Evolutionary conservation across 1,284 basidiomycete species (phyloP).

Genomic region (Marasmius sp.): DNA sequence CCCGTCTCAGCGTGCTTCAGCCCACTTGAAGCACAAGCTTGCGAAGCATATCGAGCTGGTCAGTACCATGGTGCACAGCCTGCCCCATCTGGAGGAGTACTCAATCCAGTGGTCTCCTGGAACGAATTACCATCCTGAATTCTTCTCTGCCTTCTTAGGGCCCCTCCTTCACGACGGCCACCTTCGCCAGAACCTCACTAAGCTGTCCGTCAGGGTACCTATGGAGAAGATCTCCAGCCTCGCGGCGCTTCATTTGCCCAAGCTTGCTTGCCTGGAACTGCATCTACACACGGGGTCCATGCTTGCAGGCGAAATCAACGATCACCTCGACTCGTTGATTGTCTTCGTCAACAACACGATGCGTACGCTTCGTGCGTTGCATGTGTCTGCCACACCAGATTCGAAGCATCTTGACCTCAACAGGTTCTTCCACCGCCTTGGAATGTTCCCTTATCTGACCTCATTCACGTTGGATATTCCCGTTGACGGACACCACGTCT

Average conservation of each 20-base stretch:
- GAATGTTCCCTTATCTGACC: slow-evolving; percentile 34
- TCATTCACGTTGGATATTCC: slow-evolving; percentile 39
- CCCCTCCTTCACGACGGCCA: slow-evolving; percentile 26
- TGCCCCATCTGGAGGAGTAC: slow-evolving; percentile 34
- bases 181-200: slow-evolving; percentile 29
- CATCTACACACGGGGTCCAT: slow-evolving; percentile 32
- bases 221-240: slow-evolving; percentile 31
- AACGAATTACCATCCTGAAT: slow-evolving; percentile 28
- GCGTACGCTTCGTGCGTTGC: slow-evolving; percentile 31
- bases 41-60: slow-evolving; percentile 33
- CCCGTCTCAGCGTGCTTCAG: slow-evolving; percentile 25
- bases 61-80: slow-evolving; percentile 26
- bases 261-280: slow-evolving; percentile 32
- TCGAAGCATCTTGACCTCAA: slow-evolving; percentile 38
- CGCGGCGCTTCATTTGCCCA: slow-evolving; percentile 29
- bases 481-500: slow-evolving; percentile 39
- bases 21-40: slow-evolving; percentile 29
- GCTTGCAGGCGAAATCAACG: slow-evolving; percentile 25
- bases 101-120: slow-evolving; percentile 35
- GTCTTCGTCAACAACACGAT: slow-evolving; percentile 38
- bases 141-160: slow-evolving; percentile 34
- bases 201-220: slow-evolving; percentile 37
- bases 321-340: slow-evolving; percentile 35
- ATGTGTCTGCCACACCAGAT: slow-evolving; percentile 31
- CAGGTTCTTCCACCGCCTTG: slow-evolving; percentile 34